Base-by-base conservation (phyloP, 2,329 filamentous ascomycete species). In the Colletotrichum camelliae region DNA sequence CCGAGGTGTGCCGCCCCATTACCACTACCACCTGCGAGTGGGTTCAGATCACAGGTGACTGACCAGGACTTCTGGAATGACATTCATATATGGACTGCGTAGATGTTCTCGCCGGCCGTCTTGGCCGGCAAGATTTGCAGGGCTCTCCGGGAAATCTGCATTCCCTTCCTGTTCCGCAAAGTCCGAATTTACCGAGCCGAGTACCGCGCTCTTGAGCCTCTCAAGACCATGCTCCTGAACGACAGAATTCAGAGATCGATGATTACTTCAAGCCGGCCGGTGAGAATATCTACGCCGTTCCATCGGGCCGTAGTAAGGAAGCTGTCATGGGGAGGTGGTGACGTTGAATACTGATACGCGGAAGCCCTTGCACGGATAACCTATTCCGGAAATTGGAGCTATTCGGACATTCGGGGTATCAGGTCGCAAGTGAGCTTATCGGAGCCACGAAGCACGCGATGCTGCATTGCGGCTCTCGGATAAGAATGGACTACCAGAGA, bases 381-480 rank as follows among this genome's bases (percentile, higher is more conserved):
- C 29, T 8, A 18, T 37, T 29, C 65, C 65, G 39, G 27, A 0
- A 67, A 29, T n/a, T 52, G 5, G 37, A 21, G 9, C 27, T 39
- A 1, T 31, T 67, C 65, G 48, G 65, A 12, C 18, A 24, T 37
- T 57, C 43, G 65, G 65, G 24, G 8, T 18, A 67, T n/a, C 31
- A 31, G 1, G 12, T n/a, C 16, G 18, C 65, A 48, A 37, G 65
- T 37, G 62, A 48, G 62, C 62, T 52, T 1, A 66, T 33, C 62
- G 1, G 5, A 66, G 7, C 33, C 13, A 31, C 10, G 39, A 66
- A 66, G 37, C 62, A 52, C 37, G 62, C 62, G 35, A 67, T 61
- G 37, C 2, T 70, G 67, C 61, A 39, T 24, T 70, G 67, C 61
- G 67, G 67, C 67, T 70, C 67, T 27, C 16, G 18, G 67, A 69